Percentiles rank a stretch among this genome's conserved stretches.
Evolutionary conservation across 2,329 filamentous ascomycete species (phyloP).

Genomic region (Neoscytalidium dimidiatum): DNA sequence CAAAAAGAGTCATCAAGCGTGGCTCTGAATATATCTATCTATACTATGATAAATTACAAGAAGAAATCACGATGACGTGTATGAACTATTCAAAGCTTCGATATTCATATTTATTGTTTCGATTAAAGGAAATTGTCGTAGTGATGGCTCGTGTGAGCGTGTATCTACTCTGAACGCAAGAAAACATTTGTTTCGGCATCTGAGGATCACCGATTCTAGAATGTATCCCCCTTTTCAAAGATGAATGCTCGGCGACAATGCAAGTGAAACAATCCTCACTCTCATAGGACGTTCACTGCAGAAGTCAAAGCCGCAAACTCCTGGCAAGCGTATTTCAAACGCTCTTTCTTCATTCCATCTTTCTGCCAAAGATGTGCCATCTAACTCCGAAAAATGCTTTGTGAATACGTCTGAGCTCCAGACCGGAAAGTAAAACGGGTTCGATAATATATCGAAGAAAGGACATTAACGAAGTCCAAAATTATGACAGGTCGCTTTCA

Average conservation of each 20-base stretch:
- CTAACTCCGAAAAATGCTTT: constrained; percentile 3
- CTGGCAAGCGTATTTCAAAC: not conserved
- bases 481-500: constrained; percentile 12
- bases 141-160: constrained; percentile 7
- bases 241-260: not conserved
- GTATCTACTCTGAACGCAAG: not conserved
- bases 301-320: not conserved
- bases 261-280: not conserved
- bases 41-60: not conserved
- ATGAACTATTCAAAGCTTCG: not conserved
- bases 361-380: not conserved
- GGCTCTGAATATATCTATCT: too few relatives aligned
- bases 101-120: not conserved
- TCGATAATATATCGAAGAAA: not conserved
- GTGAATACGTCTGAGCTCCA: not conserved
- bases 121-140: not conserved
- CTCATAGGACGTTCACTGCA: not conserved
- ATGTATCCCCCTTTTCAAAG: not conserved
- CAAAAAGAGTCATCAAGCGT: too few relatives aligned
- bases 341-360: not conserved
- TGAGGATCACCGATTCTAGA: not conserved
- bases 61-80: not conserved
- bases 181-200: not conserved
- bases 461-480: not conserved
- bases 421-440: not conserved